These are phyloP conservation scores for Pythium chondricola DNA, from an alignment of 352 stramenopile genomes.

Conservation along the genomic window DNA sequence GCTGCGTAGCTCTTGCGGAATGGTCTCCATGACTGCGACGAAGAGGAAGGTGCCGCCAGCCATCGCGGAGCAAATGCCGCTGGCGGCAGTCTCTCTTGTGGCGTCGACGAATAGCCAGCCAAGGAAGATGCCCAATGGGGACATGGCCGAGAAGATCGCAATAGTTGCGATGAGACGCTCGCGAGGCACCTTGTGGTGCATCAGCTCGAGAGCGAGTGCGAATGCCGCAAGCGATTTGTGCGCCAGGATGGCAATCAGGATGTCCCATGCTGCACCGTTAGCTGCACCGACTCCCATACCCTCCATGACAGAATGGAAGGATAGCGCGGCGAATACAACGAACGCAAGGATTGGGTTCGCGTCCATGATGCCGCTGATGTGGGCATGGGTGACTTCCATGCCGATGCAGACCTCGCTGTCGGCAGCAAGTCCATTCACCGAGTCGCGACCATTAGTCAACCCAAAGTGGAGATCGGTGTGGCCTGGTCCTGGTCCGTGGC, in stretches of 20 bases:
- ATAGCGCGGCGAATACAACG: conserved; percentile 74
- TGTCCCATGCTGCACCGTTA: conserved; percentile 55
- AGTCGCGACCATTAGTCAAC: conserved; percentile 14
- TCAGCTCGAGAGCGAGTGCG: conserved; percentile 60
- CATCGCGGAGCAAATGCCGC: conserved; percentile 65
- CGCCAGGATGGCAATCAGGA: conserved; percentile 70
- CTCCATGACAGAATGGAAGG: conserved; percentile 84
- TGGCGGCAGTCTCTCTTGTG: conserved; percentile 34
- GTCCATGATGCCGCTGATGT: conserved; percentile 61
- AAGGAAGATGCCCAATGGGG: conserved; percentile 57
- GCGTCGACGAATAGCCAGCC: conserved; percentile 44
- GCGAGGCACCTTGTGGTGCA: conserved; percentile 47
- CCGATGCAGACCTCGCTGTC: conserved; percentile 10
- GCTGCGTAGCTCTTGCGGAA: conserved; percentile 71
- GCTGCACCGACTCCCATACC: conserved; percentile 75
- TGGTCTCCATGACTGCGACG: conserved; percentile 76
- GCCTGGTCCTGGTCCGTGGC: neutral
- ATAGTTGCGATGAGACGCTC: conserved; percentile 37
- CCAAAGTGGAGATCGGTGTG: neutral
- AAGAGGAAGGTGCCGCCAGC: conserved; percentile 79
- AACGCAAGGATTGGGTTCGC: conserved; percentile 54
- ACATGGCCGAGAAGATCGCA: conserved; percentile 69
- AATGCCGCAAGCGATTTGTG: conserved; percentile 81
- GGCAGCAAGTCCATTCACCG: neutral
- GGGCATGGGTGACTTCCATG: conserved; percentile 38